These are phyloP conservation scores for Cytospora piceicola DNA, from an alignment of 2,329 filamentous ascomycete genomes.

Conservation along the genomic window DNA sequence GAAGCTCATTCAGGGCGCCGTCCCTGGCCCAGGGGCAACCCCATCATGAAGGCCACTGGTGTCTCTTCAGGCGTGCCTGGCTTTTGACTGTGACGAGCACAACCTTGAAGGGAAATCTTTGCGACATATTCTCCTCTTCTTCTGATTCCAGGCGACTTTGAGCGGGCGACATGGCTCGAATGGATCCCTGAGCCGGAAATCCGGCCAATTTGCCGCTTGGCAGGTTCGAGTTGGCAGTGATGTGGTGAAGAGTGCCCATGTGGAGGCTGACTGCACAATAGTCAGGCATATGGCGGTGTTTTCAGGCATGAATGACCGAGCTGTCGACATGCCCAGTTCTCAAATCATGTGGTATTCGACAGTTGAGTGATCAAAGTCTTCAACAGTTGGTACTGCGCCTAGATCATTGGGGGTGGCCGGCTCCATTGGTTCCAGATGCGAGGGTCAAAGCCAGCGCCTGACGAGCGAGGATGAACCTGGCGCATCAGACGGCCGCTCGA, in stretches of 20 bases:
- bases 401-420: constrained; percentile 17
- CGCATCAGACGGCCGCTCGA: constrained; percentile 2
- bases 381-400: constrained; percentile 11
- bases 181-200: constrained; percentile 4
- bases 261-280: background rate
- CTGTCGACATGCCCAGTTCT: background rate
- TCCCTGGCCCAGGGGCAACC: constrained; percentile 20
- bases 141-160: background rate
- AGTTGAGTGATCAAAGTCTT: constrained; percentile 8
- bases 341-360: constrained; percentile 6
- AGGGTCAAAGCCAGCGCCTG: constrained; percentile 21
- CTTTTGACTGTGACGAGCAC: background rate
- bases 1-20: constrained; percentile 12
- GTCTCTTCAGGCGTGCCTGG: background rate
- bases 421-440: constrained; percentile 21
- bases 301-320: background rate
- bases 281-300: background rate
- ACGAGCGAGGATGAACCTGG: constrained; percentile 25
- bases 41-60: constrained; percentile 7
- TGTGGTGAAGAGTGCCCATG: background rate
- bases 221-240: constrained; percentile 4
- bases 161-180: constrained; percentile 3
- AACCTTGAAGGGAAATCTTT: background rate
- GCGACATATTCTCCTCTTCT: background rate
- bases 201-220: constrained; percentile 15